These are phyloP conservation scores for Cenchrus purpureus DNA, from an alignment of 176 grass and related monocot species.

Conservation along the genomic window DNA sequence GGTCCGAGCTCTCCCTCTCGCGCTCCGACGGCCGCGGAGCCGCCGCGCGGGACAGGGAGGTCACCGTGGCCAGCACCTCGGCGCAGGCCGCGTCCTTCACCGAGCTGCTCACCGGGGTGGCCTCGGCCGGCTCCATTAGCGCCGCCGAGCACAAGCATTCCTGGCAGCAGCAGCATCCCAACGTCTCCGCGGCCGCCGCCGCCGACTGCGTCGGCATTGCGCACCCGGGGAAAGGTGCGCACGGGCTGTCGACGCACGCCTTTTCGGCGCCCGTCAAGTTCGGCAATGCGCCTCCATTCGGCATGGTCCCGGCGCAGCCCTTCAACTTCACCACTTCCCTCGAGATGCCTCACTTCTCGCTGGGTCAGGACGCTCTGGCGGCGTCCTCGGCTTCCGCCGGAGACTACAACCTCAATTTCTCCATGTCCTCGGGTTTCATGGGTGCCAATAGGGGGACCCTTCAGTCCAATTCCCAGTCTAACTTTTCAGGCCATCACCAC, in stretches of 20 bases:
- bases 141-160: constrained; percentile 37
- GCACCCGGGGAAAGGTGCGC: constrained; percentile 15
- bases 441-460: constrained; percentile 95
- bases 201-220: constrained; percentile 42
- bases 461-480: constrained; percentile 93
- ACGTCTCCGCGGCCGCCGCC: background rate
- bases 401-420: constrained; percentile 83
- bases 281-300: constrained; percentile 45
- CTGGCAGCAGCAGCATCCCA: constrained; percentile 4
- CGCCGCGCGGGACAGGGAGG: constrained; percentile 62
- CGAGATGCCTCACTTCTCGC: constrained; percentile 72
- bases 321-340: constrained; percentile 46
- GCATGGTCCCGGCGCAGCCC: constrained; percentile 42
- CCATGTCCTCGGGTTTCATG: constrained; percentile 69
- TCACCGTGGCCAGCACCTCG: constrained; percentile 44
- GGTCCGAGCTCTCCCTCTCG: constrained; percentile 73
- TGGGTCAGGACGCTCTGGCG: constrained; percentile 48
- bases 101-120: constrained; percentile 66
- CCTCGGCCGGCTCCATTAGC: constrained; percentile 34
- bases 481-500: constrained; percentile 53
- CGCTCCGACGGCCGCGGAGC: constrained; percentile 63
- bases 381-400: constrained; percentile 44
- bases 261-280: constrained; percentile 43
- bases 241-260: constrained; percentile 19
- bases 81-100: constrained; percentile 72